These are phyloP conservation scores for Pseudogymnoascus sp. DNA, from an alignment of 2,329 filamentous ascomycete species.

Conservation along the genomic window DNA sequence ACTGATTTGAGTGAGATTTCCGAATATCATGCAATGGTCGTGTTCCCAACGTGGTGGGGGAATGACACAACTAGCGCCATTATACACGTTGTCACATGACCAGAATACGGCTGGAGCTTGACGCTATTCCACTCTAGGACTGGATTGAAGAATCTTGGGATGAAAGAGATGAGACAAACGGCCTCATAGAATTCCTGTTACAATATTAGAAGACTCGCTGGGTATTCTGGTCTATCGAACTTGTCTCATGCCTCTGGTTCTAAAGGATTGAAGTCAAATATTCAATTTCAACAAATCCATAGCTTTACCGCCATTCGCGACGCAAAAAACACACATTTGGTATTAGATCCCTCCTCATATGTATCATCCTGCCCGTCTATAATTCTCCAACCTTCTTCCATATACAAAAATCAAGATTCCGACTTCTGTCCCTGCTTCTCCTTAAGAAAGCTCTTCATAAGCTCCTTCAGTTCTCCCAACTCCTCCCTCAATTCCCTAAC, in stretches of 20 bases:
- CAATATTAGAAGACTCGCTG: not conserved
- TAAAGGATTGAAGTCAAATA: not conserved
- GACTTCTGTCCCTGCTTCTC: not conserved
- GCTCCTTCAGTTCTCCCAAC: conserved; percentile 47
- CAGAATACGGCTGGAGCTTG: not conserved
- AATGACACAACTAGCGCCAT: conserved; percentile 5
- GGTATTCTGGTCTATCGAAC: not conserved
- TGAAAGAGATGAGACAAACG: not conserved
- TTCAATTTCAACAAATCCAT: not conserved
- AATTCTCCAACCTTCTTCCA: not conserved
- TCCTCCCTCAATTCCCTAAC: conserved; percentile 51
- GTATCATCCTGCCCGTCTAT: not conserved
- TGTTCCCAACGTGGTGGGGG: conserved; percentile 4
- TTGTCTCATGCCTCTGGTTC: not conserved
- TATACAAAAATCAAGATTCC: not conserved
- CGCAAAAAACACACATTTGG: not conserved
- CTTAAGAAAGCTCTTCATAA: conserved; percentile 17
- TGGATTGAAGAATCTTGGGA: not conserved
- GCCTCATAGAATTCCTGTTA: not conserved
- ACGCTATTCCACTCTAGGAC: not conserved
- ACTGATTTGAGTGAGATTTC: not conserved
- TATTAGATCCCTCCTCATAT: not conserved
- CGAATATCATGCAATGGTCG: conserved; percentile 2
- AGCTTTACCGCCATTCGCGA: not conserved
- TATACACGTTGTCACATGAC: conserved; percentile 9